Evolutionary conservation across 805 yeast genomes (phyloP), one percentile per base, ranked within the genome.

Genomic region (Wickerhamomyces chambardii): DNA sequence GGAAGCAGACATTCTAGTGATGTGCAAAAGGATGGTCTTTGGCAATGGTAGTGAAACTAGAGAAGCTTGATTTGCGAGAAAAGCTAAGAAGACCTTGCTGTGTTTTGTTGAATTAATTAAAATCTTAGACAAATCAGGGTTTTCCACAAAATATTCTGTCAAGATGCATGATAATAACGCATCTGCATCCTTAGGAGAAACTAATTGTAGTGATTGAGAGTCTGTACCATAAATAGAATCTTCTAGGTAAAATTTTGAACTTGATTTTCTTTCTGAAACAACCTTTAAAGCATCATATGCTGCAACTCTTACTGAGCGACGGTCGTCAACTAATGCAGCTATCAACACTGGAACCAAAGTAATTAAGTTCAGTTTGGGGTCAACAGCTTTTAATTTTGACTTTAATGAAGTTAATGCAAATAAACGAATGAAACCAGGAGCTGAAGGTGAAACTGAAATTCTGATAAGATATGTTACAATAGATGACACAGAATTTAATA

Each of bases 31-130:
- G 21, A 63, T 59, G 30, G 63, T 55, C 49, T 86, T 83, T 17
- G 84, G 63, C 16, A 58, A 66, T 17, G 83, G 79, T 17, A 77
- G 43, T 8, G 73, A 57, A 17, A 68, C 59, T 8, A 60, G 45
- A 28, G 63, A 53, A 48, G 84, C 82, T 55, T 86, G 92, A 37
- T 80, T 75, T 15, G 81, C 73, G 47, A 85, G 65, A 44, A 78
- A 83, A 0, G 87, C 71, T 36, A 78, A 55, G 31, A 71, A 64
- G 6, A 80, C 59, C 37, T 72, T 69, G 14, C 79, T 80, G 30
- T 70, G 75, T 46, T 69, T 73, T 50, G 78, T 78, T 18, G 61
- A 63, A 30, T 65, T 61, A 4, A 70, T 47, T 21, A 68, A 55
- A 21, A 47, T 43, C 42, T 58, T 39, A 36, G 65, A 52, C 39